Evolutionary conservation across 108 stramenopile genomes (phyloP), one percentile per base, ranked within the genome.

Genomic region (Skeletonema grethae): DNA sequence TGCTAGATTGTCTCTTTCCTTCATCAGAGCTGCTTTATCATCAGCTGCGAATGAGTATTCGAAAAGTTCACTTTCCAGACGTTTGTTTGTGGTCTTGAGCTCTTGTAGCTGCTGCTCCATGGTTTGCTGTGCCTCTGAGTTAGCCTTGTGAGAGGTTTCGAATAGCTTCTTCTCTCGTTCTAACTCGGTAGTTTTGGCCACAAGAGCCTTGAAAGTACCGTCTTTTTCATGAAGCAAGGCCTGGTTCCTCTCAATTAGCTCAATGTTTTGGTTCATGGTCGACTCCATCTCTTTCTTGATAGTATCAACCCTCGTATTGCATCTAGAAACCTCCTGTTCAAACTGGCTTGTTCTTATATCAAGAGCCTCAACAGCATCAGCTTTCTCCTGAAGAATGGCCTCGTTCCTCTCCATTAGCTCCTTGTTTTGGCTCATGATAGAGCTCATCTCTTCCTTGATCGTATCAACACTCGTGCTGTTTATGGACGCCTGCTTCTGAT

Each of bases 21-120:
- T 58, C 28, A 13, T 48, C 6, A 77, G 69, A 25, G 30, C 48
- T 48, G 35, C 68, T 38, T 77, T 65, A 35, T 65, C 76, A 50
- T 65, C 43, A 20, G 63, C 62, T 29, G 50, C 68, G 61, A 70
- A 67, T 55, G 79, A 70, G 11, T 56, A 45, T 36, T 80, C 79
- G 61, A 80, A 74, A 0, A 60, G 63, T 45, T 80, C 73, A 29
- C 65, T 56, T 45, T 67, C 65, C n/a, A 80, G 32, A 39, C 65
- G 50, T 2, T 43, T 39, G 39, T 72, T 79, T 20, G 70, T 45
- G 12, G 60, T 53, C 60, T 53, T 38, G 15, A 79, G 66, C 62
- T 50, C 46, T 65, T 67, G 50, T 55, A 67, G 25, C 65, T 80
- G 62, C 50, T 58, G 62, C 56, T 57, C 63, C 61, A 73, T 53